Evolutionary conservation across 1,139 yeast species (phyloP).

Genomic region (Candida tropicalis): DNA sequence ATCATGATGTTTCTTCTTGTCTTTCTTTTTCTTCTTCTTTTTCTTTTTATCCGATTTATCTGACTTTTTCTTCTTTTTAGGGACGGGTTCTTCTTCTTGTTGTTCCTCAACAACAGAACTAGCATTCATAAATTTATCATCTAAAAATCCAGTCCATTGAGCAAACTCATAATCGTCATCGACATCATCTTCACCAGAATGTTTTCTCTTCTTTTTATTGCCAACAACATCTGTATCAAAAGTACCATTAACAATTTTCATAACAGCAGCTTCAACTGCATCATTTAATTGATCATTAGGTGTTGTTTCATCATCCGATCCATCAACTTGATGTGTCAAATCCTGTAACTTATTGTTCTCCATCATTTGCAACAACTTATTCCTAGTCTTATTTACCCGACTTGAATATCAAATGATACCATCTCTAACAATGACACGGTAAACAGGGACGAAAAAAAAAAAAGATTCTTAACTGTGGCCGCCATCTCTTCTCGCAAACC

Average conservation of each 20-base stretch:
- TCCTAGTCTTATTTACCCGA: background rate
- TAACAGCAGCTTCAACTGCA: constrained; percentile 74
- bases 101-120: background rate
- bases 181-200: constrained; percentile 11
- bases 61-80: constrained; percentile 2
- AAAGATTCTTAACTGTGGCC: no score
- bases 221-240: constrained; percentile 28
- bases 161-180: constrained; percentile 45
- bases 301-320: constrained; percentile 19
- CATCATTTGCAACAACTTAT: constrained; percentile 17
- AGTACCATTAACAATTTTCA: constrained; percentile 68
- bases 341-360: constrained; percentile 48
- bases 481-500: no score
- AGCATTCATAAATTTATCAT: constrained; percentile 26
- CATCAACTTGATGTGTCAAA: constrained; percentile 4
- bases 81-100: background rate
- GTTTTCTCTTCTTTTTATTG: constrained; percentile 18
- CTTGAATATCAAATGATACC: background rate
- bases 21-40: constrained; percentile 5
- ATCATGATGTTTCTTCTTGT: background rate
- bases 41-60: constrained; percentile 4
- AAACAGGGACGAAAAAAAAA: no score
- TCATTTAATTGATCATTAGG: constrained; percentile 47
- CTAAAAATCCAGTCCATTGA: constrained; percentile 57
- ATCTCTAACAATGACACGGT: no score